Conservation (phyloP, 805 yeast species). For the Lipomyces sp. region DNA sequence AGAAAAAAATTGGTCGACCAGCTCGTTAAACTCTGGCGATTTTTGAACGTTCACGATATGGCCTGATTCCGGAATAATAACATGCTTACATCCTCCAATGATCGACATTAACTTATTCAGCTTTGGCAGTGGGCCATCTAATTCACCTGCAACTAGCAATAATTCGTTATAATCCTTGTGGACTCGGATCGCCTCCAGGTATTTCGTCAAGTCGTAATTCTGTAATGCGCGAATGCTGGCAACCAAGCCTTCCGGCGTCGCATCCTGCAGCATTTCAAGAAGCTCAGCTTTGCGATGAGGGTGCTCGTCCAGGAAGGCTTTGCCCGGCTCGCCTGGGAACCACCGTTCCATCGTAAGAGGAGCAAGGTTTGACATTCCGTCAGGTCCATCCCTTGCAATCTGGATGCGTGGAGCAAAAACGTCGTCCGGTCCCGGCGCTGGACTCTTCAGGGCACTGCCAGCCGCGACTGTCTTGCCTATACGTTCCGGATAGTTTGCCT, state of each 20-base stretch:
- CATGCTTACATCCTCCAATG: constrained; percentile 11
- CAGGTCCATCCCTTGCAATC: constrained; percentile 9
- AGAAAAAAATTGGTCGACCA: constrained; percentile 19
- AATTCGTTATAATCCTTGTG: constrained; percentile 13
- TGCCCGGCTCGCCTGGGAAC: constrained; percentile 24
- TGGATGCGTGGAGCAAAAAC: constrained; percentile 18
- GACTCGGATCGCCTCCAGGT: constrained; percentile 12
- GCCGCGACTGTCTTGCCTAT: constrained; percentile 25
- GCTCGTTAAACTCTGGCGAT: constrained; percentile 13
- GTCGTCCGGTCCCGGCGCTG: constrained; percentile 12
- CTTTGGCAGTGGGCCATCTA: constrained; percentile 21
- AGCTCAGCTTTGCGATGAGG: constrained; percentile 11
- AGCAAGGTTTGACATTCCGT: constrained; percentile 25
- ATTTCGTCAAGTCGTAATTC: constrained; percentile 20
- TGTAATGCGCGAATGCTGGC: constrained; percentile 25
- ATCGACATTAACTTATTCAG: constrained; percentile 12
- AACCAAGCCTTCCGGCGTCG: constrained; percentile 19
- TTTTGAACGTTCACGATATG: constrained; percentile 24
- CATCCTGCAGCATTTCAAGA: constrained; percentile 9
- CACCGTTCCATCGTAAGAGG: constrained; percentile 20
- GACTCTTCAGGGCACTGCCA: constrained; percentile 10
- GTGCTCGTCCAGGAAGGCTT: constrained; percentile 10
- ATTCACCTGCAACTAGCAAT: constrained; percentile 18
- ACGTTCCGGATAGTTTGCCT: constrained; percentile 12
- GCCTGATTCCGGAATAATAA: constrained; percentile 12